A percentile compares a stretch with the other conserved stretches of the same genome.
phyloP scores from a whole-genome alignment of 441 rosid genomes.

The Melianthus villosus region DNA sequence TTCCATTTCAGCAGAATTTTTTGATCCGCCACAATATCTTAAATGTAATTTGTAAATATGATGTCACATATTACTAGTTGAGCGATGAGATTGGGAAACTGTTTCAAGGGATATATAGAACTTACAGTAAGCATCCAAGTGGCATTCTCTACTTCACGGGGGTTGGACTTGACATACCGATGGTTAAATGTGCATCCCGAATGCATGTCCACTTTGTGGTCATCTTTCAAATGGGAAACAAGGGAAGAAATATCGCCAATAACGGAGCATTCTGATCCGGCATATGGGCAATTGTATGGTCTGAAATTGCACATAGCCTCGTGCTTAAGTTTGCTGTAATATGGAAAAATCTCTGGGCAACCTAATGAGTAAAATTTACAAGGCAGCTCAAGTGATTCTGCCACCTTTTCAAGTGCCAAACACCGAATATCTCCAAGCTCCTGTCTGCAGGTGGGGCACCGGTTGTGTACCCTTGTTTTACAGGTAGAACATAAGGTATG shows the following conservation, averaged over 20 bases:
- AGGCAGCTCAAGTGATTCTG: conserved; percentile 63
- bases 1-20: too few relatives aligned
- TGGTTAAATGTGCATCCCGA: conserved; percentile 62
- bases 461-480: conserved; percentile 59
- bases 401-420: conserved; percentile 63
- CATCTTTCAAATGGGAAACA: conserved; percentile 51
- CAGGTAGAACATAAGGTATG: conserved; percentile 63
- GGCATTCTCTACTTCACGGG: conserved; percentile 69
- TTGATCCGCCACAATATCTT: too few relatives aligned
- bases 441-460: conserved; percentile 69
- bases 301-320: conserved; percentile 41
- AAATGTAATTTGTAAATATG: too few relatives aligned
- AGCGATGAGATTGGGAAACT: neutral
- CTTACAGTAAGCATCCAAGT: conserved; percentile 69
- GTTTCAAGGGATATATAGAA: neutral
- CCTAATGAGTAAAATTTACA: conserved; percentile 59
- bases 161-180: conserved; percentile 60
- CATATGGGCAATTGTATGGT: conserved; percentile 59
- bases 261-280: conserved; percentile 60
- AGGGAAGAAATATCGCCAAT: conserved; percentile 54
- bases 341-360: conserved; percentile 47
- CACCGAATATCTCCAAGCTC: conserved; percentile 73
- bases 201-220: conserved; percentile 74
- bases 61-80: too few relatives aligned
- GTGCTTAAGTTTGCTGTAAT: conserved; percentile 62